Evolutionary conservation across 768 basidiomycete species (phyloP), one percentile per base, ranked within the genome.

Genomic region (Boletus insuetus): DNA sequence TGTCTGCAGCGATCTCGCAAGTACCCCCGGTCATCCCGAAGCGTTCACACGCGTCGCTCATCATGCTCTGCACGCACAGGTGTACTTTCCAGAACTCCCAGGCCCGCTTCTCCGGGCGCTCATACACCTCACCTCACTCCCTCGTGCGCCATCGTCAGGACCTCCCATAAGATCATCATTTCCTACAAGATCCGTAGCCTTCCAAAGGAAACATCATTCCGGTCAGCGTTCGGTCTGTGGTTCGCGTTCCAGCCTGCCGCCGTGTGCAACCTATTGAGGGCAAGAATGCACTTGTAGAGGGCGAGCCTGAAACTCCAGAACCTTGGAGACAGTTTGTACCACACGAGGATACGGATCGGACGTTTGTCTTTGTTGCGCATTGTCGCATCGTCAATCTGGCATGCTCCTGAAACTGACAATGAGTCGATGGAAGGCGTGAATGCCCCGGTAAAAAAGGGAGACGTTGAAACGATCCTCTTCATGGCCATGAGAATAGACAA

Each of bases 81-180:
- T 95, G 13, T 95, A 95, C 70, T 94, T 94, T 64, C 89, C 90
- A 0, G 83, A 89, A 54, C 80, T 95, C 2, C 77, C 91, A 12
- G 88, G 84, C 0, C 88, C 88, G 6, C 80, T 95, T 17, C 74
- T 95, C 19, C 82, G 86, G 3, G 84, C 87, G 3, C 76, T 95
- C 13, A 72, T 96, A 4, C 80, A 87, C 20, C 75, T 94, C 20
- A 86, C 92, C 0, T 82, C 85, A 1, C 75, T 75, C 6, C 73
- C 79, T 0, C 81, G 79, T 57, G 24, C 42, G 5, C n/a, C 43
- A 7, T 20, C 51, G 9, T 57, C 54, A 17, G 46, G 46, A 9
- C 59, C 54, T 39, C 50, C 52, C 35, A 55, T 65, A 72, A 74
- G 35, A 64, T 93, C 45, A 68, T 88, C 31, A 82, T 93, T 34